Evolutionary conservation across 2,329 filamentous ascomycete species (phyloP).

Genomic region (Beauveria rudraprayagi): DNA sequence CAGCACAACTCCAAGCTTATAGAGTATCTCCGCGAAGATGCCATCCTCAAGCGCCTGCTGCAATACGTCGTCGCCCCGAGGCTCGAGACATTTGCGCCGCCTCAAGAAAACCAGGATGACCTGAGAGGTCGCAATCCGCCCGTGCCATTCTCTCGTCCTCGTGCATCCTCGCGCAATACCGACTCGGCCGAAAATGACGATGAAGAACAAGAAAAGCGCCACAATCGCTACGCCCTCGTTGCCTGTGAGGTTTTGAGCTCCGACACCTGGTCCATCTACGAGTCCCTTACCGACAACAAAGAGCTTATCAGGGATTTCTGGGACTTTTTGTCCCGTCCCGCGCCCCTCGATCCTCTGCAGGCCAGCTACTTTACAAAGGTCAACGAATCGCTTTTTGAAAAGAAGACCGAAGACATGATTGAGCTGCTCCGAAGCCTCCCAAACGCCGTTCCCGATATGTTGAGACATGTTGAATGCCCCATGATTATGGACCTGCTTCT

Average conservation of each 20-base stretch:
- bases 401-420: conserved; percentile 97
- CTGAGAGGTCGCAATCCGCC: conserved; percentile 37
- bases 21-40: conserved; percentile 85
- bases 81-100: conserved; percentile 46
- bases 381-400: conserved; percentile 94
- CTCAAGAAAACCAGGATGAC: conserved; percentile 43
- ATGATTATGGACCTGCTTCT: conserved; percentile 97
- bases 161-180: conserved; percentile 44
- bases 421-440: conserved; percentile 79
- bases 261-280: conserved; percentile 94
- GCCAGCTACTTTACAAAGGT: conserved; percentile 98
- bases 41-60: conserved; percentile 74
- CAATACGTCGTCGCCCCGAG: conserved; percentile 85
- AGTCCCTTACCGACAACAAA: conserved; percentile 81
- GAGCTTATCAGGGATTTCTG: conserved; percentile 77
- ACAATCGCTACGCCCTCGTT: conserved; percentile 88
- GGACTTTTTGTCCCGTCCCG: conserved; percentile 76
- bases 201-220: conserved; percentile 81
- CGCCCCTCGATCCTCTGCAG: conserved; percentile 84
- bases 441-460: conserved; percentile 72
- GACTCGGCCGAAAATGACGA: conserved; percentile 42
- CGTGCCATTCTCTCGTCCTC: conserved; percentile 42
- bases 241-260: conserved; percentile 90
- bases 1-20: conserved; percentile 97
- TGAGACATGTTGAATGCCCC: conserved; percentile 91